Percentiles rank a stretch among this genome's conserved stretches.
phyloP scores from a whole-genome alignment of 768 basidiomycete species.

The Pleurotus cornucopiae region DNA sequence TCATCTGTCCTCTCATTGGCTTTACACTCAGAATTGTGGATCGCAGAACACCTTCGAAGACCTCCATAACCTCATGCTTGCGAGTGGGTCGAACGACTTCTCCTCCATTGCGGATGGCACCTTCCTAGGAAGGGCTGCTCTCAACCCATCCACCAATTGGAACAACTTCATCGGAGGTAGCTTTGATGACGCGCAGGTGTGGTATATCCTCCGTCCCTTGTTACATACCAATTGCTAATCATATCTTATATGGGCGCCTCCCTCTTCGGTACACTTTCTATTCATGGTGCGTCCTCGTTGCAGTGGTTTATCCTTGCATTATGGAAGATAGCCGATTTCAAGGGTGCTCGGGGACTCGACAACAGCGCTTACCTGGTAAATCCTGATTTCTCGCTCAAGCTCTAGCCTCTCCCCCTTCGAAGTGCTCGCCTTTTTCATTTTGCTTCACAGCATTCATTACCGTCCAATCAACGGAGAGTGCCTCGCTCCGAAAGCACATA shows the following conservation, averaged over 20 bases:
- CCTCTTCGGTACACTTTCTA: neutral
- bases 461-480: slow-evolving; percentile 1
- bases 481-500: too few species aligned
- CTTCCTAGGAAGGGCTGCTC: slow-evolving; percentile 39
- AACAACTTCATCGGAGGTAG: slow-evolving; percentile 36
- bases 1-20: neutral
- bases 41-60: slow-evolving; percentile 52
- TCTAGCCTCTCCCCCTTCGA: neutral
- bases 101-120: slow-evolving; percentile 37
- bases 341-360: slow-evolving; percentile 31
- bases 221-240: neutral
- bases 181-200: slow-evolving; percentile 48
- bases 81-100: slow-evolving; percentile 37
- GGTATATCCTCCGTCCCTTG: neutral
- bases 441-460: neutral
- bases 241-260: neutral
- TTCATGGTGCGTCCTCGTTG: neutral
- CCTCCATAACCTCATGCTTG: slow-evolving; percentile 55
- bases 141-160: slow-evolving; percentile 39
- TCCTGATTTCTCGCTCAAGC: neutral
- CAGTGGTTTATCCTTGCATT: slow-evolving; percentile 56
- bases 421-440: neutral
- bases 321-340: slow-evolving; percentile 58
- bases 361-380: slow-evolving; percentile 25
- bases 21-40: neutral